Percentiles rank a stretch among this genome's conserved stretches.
Conservation (phyloP, 805 yeast species). For the Starmerella stellata region DNA sequence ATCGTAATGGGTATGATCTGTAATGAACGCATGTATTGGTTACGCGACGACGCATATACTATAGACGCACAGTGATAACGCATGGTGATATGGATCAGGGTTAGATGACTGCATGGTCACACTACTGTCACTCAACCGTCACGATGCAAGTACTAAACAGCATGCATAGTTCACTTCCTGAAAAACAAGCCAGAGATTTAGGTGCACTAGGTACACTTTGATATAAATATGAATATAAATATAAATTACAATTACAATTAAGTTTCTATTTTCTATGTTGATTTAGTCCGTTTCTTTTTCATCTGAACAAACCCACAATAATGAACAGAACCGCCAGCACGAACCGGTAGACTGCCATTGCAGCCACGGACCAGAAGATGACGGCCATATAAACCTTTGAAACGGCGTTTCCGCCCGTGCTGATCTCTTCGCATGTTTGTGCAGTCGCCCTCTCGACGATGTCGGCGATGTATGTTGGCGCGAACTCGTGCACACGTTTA, state of each 20-base stretch:
- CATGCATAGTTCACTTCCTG: no score
- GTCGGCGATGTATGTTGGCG: conserved; percentile 1
- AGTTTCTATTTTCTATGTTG: background rate
- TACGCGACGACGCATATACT: no score
- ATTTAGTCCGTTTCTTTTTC: background rate
- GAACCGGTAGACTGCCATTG: conserved; percentile 68
- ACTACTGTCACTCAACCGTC: no score
- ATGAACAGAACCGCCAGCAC: conserved; percentile 53
- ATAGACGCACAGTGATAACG: no score
- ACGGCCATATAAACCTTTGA: conserved; percentile 50
- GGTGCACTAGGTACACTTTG: no score
- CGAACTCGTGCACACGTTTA: conserved; percentile 6
- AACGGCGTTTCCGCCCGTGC: conserved; percentile 21
- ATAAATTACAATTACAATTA: background rate
- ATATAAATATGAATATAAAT: no score
- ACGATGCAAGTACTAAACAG: no score
- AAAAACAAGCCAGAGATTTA: no score
- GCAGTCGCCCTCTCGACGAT: conserved; percentile 9
- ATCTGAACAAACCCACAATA: conserved; percentile 18
- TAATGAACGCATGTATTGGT: no score
- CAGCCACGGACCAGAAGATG: conserved; percentile 84
- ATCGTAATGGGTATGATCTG: no score
- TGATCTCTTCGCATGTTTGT: conserved; percentile 17
- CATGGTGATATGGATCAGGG: no score
- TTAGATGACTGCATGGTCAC: no score